Percentiles rank a stretch among this genome's conserved stretches.
Conservation (phyloP, 306 rosid species). For the Herpetospermum pedunculosum region DNA sequence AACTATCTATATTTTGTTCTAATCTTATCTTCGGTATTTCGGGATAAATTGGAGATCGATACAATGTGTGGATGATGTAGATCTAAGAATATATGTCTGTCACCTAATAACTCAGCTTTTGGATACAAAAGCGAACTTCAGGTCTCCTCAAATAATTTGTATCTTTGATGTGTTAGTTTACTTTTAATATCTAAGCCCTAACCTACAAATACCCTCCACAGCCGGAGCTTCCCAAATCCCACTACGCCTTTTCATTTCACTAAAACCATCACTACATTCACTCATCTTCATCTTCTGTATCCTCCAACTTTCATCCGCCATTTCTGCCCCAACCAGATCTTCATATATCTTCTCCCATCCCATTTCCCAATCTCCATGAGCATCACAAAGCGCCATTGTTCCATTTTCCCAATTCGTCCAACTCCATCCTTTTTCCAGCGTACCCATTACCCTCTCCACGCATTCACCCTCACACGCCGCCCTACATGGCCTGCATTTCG, state of each 20-base stretch:
- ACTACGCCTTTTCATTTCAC: slow-evolving; percentile 19
- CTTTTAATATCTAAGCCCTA: neutral
- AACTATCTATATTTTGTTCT: no score
- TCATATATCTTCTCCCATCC: slow-evolving; percentile 61
- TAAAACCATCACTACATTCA: slow-evolving; percentile 32
- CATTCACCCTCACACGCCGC: slow-evolving; percentile 46
- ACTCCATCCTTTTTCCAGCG: slow-evolving; percentile 45
- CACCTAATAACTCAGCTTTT: no score
- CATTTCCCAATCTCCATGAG: slow-evolving; percentile 42
- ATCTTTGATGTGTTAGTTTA: no score
- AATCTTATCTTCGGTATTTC: no score
- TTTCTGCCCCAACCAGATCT: slow-evolving; percentile 26
- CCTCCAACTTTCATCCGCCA: slow-evolving; percentile 23
- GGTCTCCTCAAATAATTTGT: no score
- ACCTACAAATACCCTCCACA: slow-evolving; percentile 28
- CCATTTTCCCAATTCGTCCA: slow-evolving; percentile 68
- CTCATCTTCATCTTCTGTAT: slow-evolving; percentile 18
- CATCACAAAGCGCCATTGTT: slow-evolving; percentile 47
- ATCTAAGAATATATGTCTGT: no score
- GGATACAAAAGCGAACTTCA: no score
- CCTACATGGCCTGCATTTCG: slow-evolving; percentile 71
- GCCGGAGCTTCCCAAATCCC: slow-evolving; percentile 52
- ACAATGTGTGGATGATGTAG: no score
- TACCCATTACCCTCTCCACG: slow-evolving; percentile 33
- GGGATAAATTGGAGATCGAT: no score